Evolutionary conservation across 75 land plant species (phyloP), one percentile per base, ranked within the genome.

Genomic region (Picea glauca): DNA sequence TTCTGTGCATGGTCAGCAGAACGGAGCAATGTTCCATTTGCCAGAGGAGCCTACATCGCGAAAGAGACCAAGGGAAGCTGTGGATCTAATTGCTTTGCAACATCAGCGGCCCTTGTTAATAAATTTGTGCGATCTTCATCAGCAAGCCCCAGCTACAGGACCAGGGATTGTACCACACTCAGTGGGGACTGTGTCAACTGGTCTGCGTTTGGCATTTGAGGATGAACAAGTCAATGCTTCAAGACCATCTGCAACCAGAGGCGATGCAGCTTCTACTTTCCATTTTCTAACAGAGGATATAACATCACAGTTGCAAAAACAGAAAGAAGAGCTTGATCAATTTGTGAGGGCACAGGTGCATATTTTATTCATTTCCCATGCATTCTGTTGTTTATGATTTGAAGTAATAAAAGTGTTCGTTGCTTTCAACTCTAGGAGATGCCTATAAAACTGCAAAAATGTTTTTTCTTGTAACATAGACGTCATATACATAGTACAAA

Each of bases 201-300:
- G 85, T 15, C 79, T 84, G 62, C 84, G 85, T 6, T 78, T 84
- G 43, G 76, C 85, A n/a, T 84, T 84, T 57, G 84, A 84, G 64
- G 85, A 84, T 58, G 85, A 84, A 30, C 85, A 84, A 50, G 43
- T 83, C 20, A 83, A 74, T 58, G 20, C 85, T 14, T 82, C 85
- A 7, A 84, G 63, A 40, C 5, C 43, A 26, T 75, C 46, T 58
- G 82, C 26, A 43, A 62, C 72, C 18, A 62, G 79, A 50, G 62
- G 58, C 7, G 84, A 83, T 23, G 23, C 60, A 14, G 43, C 50
- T 61, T 40, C 26, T 13, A 50, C 26, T 32, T 26, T 54, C 1
- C 35, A 79, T 30, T 68, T 54, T 54, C 32, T 83, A 59, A 63
- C 79, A 43, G 85, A 84, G 11, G 85, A 82, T 59, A 62, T 83